Evolutionary conservation across 345 rosid species (phyloP), one percentile per base, ranked within the genome.

Genomic region (Murraya koenigii): DNA sequence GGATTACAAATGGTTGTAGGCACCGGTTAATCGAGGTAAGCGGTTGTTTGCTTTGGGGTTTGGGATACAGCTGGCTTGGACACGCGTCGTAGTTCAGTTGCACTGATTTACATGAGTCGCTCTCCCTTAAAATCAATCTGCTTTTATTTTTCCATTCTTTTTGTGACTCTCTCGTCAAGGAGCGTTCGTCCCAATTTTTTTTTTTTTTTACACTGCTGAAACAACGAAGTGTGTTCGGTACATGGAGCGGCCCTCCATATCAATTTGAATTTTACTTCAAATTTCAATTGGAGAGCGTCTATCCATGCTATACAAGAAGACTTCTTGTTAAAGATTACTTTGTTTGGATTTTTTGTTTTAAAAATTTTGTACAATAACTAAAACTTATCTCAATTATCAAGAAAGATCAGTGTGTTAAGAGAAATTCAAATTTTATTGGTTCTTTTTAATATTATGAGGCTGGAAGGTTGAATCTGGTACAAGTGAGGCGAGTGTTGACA

Each of bases 41-140:
- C 93, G 89, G 94, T 89, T 90, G 44, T 7, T 41, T 11, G 30
- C 13, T 62, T 28, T 63, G n/a, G 90, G 85, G 77, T 66, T 89
- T 86, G 97, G 88, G 91, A 87, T 86, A 91, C 98, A 94, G 97
- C 97, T 94, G 97, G 87, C 13, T 17, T 54, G 66, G 75, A 92
- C 97, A 94, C 97, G 94, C 88, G 97, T 94, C 96, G 67, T 2
- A 10, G n/a, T 78, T 17, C 25, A 19, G 73, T 72, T 75, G 86
- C 85, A 63, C 82, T 85, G 84, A 79, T 78, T 83, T 82, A 70
- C 77, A 66, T 26, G 44, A 63, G 69, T 81, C 85, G 30, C 84
- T 78, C 61, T 58, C 75, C 25, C 71, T 41, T 69, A 23, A 77
- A 70, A 49, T 79, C 77, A 74, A 74, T 55, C 49, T 49, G 44